Evolutionary conservation across 1,284 basidiomycete species (phyloP), one percentile per base, ranked within the genome.

Genomic region (Somion occarium): DNA sequence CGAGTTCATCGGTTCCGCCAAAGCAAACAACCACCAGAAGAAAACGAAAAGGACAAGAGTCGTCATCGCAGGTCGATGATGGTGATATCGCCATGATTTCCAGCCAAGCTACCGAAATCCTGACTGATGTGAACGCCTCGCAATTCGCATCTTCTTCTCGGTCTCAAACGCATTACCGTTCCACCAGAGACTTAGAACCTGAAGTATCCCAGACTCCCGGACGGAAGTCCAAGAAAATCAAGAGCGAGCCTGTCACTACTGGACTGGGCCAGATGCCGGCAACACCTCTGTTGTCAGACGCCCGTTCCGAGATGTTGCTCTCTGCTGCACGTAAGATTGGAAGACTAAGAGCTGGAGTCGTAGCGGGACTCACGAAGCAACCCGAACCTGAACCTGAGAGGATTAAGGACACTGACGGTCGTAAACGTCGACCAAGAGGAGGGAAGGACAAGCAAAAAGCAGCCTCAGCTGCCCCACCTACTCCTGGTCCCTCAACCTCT

Each of bases 311-410:
- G 56, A 81, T 81, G 57, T 61, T 84, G 15, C 68, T 86, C 2
- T 68, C 81, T 15, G 83, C 82, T 0, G 78, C 81, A 2, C 73
- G 79, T 13, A 77, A 69, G 49, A 69, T 84, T 7, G 83, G 82
- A 2, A 71, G 76, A 13, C 70, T 77, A 53, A 73, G 81, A 7
- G 76, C 77, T 1, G 71, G 69, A 5, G 59, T 74, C 2, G 59
- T 79, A 1, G 70, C 76, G 2, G 78, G 78, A 19, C 51, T 58
- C 38, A 50, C 55, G 23, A 54, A 54, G 44, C 57, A 61, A 46
- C 56, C 52, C 4, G 54, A 55, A 25, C 51, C 47, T 7, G 53
- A 63, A 23, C 53, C 49, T 13, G 53, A 55, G 18, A 50, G 64
- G 51, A 61, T 63, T 20, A 64, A 64, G 54, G 68, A 70, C 48